Conservation (phyloP, 352 stramenopile genomes). For the Pythium coloratum region DNA sequence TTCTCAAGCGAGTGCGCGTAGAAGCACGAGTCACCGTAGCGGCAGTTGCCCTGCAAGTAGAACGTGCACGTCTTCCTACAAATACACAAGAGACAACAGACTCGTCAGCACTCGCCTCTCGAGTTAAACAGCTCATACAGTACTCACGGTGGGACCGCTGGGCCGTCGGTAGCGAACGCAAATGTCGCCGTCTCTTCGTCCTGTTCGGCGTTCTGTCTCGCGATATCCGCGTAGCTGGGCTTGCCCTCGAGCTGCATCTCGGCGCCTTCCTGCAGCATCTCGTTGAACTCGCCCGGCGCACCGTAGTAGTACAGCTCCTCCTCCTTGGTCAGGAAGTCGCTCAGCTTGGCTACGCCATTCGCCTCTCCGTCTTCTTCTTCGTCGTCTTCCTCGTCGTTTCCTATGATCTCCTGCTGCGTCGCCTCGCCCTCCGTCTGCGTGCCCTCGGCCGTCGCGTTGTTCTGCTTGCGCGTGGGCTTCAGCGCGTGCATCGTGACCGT, state of each 20-base stretch:
- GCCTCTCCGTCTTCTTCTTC: slow-evolving; percentile 33
- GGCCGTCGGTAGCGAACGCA: slow-evolving; percentile 39
- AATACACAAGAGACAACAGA: background rate
- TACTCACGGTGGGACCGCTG: slow-evolving; percentile 56
- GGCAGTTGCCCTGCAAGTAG: slow-evolving; percentile 75
- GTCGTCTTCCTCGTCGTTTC: slow-evolving; percentile 17
- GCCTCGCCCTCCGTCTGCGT: slow-evolving; percentile 21
- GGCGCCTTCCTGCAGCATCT: slow-evolving; percentile 24
- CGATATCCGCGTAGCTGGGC: slow-evolving; percentile 57
- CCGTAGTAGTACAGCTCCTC: slow-evolving; percentile 85
- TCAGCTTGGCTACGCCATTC: slow-evolving; percentile 51
- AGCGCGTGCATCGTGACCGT: slow-evolving; percentile 37
- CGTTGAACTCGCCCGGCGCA: slow-evolving; percentile 61
- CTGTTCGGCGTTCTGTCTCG: slow-evolving; percentile 40
- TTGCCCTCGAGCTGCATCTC: slow-evolving; percentile 31
- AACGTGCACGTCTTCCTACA: slow-evolving; percentile 80
- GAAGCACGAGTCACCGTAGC: slow-evolving; percentile 82
- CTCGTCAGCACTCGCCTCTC: background rate
- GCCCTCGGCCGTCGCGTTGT: slow-evolving; percentile 19
- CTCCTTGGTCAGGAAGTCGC: slow-evolving; percentile 80
- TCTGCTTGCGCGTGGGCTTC: slow-evolving; percentile 31
- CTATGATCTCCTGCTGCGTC: slow-evolving; percentile 14
- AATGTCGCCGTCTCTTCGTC: slow-evolving; percentile 32
- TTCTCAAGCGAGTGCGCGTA: slow-evolving; percentile 69
- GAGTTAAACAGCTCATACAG: slow-evolving; percentile 9